Evolutionary conservation across 768 basidiomycete genomes (phyloP).

Genomic region (Leccinum uliginosum): DNA sequence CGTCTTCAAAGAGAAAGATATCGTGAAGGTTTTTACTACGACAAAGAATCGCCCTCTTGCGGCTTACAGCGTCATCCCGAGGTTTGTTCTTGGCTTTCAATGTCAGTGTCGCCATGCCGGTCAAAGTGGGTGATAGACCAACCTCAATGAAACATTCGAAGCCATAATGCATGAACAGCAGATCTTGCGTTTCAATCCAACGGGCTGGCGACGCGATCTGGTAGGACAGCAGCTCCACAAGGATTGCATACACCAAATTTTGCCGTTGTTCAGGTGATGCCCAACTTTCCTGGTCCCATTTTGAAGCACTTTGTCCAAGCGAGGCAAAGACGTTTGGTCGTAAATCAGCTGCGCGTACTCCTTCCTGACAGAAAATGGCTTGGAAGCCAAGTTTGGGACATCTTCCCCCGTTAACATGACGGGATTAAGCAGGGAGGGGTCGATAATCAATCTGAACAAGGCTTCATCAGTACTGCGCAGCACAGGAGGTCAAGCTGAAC

Average conservation of each 20-base stretch:
- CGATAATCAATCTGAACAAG: conserved; percentile 80
- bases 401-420: conserved; percentile 94
- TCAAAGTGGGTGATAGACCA: conserved; percentile 93
- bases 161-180: conserved; percentile 77
- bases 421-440: conserved; percentile 84
- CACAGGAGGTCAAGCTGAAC: conserved; percentile 28
- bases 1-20: conserved; percentile 96
- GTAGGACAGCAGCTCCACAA: conserved; percentile 95
- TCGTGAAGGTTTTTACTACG: conserved; percentile 95
- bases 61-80: conserved; percentile 79
- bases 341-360: conserved; percentile 94
- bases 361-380: conserved; percentile 76
- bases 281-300: conserved; percentile 95
- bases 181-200: conserved; percentile 99
- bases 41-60: conserved; percentile 78
- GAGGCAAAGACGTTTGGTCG: conserved; percentile 93
- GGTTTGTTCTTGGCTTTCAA: conserved; percentile 91
- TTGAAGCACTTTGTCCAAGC: conserved; percentile 90
- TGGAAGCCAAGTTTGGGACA: conserved; percentile 93
- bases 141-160: conserved; percentile 96
- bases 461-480: background rate
- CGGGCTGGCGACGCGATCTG: conserved; percentile 98
- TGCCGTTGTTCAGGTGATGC: conserved; percentile 76
- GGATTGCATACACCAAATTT: conserved; percentile 90
- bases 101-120: conserved; percentile 89